These are phyloP conservation scores for Epichloe gansuensis DNA, from an alignment of 2,329 filamentous ascomycete genomes.

Conservation along the genomic window DNA sequence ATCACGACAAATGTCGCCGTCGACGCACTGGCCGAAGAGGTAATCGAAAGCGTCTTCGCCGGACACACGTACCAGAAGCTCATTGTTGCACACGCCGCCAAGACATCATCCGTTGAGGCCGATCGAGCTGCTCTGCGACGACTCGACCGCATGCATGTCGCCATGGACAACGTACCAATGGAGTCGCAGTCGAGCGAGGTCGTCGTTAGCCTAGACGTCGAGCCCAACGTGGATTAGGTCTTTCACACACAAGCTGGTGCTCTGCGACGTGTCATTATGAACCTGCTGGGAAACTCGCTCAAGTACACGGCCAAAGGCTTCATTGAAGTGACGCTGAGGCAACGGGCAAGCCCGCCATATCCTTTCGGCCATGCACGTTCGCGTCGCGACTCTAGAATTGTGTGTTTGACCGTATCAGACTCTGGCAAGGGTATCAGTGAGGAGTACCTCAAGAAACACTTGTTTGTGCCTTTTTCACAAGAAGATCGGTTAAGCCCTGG, in stretches of 20 bases:
- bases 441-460: slow-evolving; percentile 44
- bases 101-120: neutral
- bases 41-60: slow-evolving; percentile 32
- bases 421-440: slow-evolving; percentile 53
- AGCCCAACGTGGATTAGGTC: slow-evolving; percentile 40
- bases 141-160: slow-evolving; percentile 28
- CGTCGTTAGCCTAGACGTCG: slow-evolving; percentile 22
- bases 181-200: slow-evolving; percentile 12
- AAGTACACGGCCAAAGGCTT: slow-evolving; percentile 39
- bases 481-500: slow-evolving; percentile 48
- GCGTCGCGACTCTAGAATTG: slow-evolving; percentile 5
- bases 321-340: slow-evolving; percentile 14
- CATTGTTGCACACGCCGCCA: slow-evolving; percentile 9
- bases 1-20: slow-evolving; percentile 18
- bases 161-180: slow-evolving; percentile 13
- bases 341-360: slow-evolving; percentile 10
- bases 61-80: slow-evolving; percentile 27
- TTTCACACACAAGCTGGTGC: slow-evolving; percentile 44
- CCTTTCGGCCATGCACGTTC: neutral
- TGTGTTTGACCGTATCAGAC: slow-evolving; percentile 40
- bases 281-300: slow-evolving; percentile 48
- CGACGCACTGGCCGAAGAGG: slow-evolving; percentile 30
- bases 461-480: slow-evolving; percentile 53
- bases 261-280: slow-evolving; percentile 44
- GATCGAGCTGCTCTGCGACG: slow-evolving; percentile 7